phyloP scores from a whole-genome alignment of 192 early-diverging fungal species.

The Dissophora globulifera region DNA sequence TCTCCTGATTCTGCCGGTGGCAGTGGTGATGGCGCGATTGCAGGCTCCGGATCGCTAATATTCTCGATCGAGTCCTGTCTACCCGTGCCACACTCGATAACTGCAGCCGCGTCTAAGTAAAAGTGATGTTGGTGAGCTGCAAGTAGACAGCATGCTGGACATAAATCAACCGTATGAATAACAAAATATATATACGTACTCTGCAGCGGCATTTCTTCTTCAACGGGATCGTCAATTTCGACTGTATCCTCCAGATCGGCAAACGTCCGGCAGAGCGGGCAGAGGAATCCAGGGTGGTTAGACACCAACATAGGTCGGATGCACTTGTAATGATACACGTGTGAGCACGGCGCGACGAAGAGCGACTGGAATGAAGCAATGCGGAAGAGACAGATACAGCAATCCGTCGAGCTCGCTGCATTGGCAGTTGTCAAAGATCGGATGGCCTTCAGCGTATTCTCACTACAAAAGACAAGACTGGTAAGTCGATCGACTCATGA shows the following conservation, averaged over 20 bases:
- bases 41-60: conserved; percentile 8
- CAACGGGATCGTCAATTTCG: conserved; percentile 64
- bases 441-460: conserved; percentile 59
- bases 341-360: conserved; percentile 93
- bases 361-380: conserved; percentile 90
- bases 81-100: conserved; percentile 1
- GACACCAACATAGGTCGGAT: conserved; percentile 82
- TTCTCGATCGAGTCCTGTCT: conserved; percentile 10
- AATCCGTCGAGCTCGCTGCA: conserved; percentile 64
- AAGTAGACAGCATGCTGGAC: too few relatives aligned
- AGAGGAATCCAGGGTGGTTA: conserved; percentile 80
- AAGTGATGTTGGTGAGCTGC: background rate
- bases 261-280: conserved; percentile 92
- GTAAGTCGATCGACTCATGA: conserved; percentile 7
- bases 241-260: conserved; percentile 90
- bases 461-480: conserved; percentile 22
- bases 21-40: too few relatives aligned
- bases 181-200: too few relatives aligned
- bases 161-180: too few relatives aligned
- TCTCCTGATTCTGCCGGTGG: too few relatives aligned
- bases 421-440: conserved; percentile 62
- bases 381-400: conserved; percentile 91
- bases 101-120: conserved; percentile 1
- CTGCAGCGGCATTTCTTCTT: conserved; percentile 25
- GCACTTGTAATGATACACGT: conserved; percentile 95